Base-by-base conservation (phyloP, 495 filamentous ascomycete genomes). In the Hypoxylon perforatum region DNA sequence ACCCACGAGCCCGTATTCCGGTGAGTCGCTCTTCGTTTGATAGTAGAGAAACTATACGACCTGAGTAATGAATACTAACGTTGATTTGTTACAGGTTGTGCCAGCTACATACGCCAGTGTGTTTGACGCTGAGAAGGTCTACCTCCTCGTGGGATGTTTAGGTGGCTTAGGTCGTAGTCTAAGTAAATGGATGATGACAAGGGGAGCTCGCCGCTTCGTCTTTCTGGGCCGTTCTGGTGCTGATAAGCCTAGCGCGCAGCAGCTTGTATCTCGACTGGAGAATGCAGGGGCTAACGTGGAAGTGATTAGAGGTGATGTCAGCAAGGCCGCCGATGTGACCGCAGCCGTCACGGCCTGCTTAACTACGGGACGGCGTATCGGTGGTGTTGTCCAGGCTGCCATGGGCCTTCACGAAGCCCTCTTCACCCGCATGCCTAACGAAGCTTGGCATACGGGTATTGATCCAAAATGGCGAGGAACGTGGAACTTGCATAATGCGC, bases 131-230 rank as follows among this genome's bases (percentile, higher is more conserved):
- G 62, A 80, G 25, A 77, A 74, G 18, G 72, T 74, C 4, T 86
- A 86, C 51, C 59, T 87, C n/a, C 65, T 87, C 4, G 70, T 81
- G 18, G 83, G 85, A 0, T 82, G 84, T 52, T 75, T 87, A 0
- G 83, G 86, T 3, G 86, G 85, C 0, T 72, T 89, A 3, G 86
- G 86, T 10, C 77, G 79, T 9, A 77, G 79, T 35, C 62, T 89
- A 9, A 74, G 79, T 14, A 72, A 57, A 0, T 85, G 78, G 81
- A 70, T 89, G 70, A 69, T 78, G n/a, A 39, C 69, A 1, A 73
- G 78, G 10, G 85, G 85, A 7, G 85, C 83, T 1, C 64, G 66
- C 2, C 67, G 82, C 56, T 62, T 88, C 14, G 72, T 82, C 0
- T 78, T 87, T 25, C 61, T 87, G 6, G 81, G 80, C 9, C 74